These are phyloP conservation scores for Cryptococcus sp. DNA, from an alignment of 1,284 basidiomycete species.

Conservation along the genomic window DNA sequence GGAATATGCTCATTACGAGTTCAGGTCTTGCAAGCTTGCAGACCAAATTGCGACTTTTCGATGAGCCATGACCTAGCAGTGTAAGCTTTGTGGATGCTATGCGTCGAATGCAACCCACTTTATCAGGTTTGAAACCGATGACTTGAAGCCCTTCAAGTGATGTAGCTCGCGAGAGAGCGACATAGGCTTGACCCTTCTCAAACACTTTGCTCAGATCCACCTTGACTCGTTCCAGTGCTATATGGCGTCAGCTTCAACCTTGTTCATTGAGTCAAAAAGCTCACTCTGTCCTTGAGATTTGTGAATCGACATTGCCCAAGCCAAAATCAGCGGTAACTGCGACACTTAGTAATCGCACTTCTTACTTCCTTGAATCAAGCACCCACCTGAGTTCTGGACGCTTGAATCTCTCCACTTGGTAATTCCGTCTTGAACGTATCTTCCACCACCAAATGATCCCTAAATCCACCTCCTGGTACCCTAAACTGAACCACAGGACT, in stretches of 20 bases:
- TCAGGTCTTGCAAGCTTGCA: slow-evolving; percentile 22
- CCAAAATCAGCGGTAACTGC: slow-evolving; percentile 73
- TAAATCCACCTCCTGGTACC: slow-evolving; percentile 55
- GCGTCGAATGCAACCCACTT: slow-evolving; percentile 54
- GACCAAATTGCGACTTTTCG: slow-evolving; percentile 45
- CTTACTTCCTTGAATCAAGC: not conserved
- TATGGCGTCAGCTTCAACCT: not conserved
- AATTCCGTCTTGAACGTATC: slow-evolving; percentile 82
- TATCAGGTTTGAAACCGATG: slow-evolving; percentile 72
- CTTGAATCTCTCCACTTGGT: slow-evolving; percentile 74
- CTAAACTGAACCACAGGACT: slow-evolving; percentile 75
- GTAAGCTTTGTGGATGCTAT: not conserved
- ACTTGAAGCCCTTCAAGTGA: slow-evolving; percentile 87
- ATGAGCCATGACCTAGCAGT: slow-evolving; percentile 60
- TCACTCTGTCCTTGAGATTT: slow-evolving; percentile 83
- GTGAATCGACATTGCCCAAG: slow-evolving; percentile 93
- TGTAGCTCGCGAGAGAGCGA: slow-evolving; percentile 91
- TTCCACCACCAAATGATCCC: slow-evolving; percentile 60
- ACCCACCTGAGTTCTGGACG: slow-evolving; percentile 63
- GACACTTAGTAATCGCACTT: slow-evolving; percentile 12
- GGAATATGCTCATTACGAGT: not conserved
- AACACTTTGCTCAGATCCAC: slow-evolving; percentile 54
- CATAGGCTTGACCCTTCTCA: slow-evolving; percentile 88
- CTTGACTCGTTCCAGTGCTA: slow-evolving; percentile 45
- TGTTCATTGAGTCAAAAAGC: slow-evolving; percentile 6